Conservation (phyloP, 495 filamentous ascomycete genomes). For the Annulohypoxylon bovei region DNA sequence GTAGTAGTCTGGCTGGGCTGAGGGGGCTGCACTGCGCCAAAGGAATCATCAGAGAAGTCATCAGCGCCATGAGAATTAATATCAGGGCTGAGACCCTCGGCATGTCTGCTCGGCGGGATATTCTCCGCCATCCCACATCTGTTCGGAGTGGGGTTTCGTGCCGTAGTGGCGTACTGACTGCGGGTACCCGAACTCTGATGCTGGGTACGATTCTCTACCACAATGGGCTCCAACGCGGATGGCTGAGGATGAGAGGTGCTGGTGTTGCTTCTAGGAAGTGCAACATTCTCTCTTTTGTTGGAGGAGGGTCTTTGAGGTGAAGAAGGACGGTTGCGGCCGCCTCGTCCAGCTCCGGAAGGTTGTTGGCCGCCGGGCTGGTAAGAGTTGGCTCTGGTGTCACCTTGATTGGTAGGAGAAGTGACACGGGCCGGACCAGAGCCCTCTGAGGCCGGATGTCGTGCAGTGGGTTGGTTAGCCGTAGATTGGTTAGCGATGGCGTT, state of each 20-base stretch:
- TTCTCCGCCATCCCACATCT: slow-evolving; percentile 11
- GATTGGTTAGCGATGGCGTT: slow-evolving; percentile 11
- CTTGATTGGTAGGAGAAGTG: slow-evolving; percentile 36
- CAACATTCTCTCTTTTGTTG: slow-evolving; percentile 36
- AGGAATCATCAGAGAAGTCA: slow-evolving; percentile 14
- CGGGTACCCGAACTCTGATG: slow-evolving; percentile 44
- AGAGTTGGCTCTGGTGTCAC: slow-evolving; percentile 37
- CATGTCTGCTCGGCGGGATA: not conserved
- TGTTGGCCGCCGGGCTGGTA: slow-evolving; percentile 22
- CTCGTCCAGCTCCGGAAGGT: slow-evolving; percentile 13
- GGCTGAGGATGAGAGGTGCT: slow-evolving; percentile 15
- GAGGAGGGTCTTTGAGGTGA: not conserved
- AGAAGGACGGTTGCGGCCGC: not conserved
- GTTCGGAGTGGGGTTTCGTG: slow-evolving; percentile 10
- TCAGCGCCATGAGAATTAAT: slow-evolving; percentile 28
- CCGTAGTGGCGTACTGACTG: slow-evolving; percentile 28
- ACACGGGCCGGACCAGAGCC: slow-evolving; percentile 24
- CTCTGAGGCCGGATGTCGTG: slow-evolving; percentile 13
- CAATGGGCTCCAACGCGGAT: slow-evolving; percentile 29
- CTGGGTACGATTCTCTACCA: slow-evolving; percentile 24
- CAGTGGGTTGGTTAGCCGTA: slow-evolving; percentile 3
- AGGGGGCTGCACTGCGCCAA: not conserved
- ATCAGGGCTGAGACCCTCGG: slow-evolving; percentile 12
- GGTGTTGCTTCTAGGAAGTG: slow-evolving; percentile 3
- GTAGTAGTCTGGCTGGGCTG: slow-evolving; percentile 7